Evolutionary conservation across 179 eudicot species (phyloP).

Genomic region (Patellifolia procumbens): DNA sequence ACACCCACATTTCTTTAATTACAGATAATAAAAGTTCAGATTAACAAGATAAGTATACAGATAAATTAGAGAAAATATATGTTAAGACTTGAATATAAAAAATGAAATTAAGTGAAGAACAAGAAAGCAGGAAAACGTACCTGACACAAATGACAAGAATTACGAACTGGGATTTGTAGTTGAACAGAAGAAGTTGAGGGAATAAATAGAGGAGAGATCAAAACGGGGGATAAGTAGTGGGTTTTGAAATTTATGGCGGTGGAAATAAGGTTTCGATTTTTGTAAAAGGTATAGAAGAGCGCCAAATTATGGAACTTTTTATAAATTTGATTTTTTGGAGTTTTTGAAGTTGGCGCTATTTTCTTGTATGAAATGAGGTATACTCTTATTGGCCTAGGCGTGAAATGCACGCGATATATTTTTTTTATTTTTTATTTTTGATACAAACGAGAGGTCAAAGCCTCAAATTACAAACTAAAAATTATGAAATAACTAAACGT

Average conservation of each 20-base stretch:
- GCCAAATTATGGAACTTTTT: background rate
- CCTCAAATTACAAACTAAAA: too few relatives aligned
- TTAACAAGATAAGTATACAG: background rate
- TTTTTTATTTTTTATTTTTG: too few relatives aligned
- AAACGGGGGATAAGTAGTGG: slow-evolving; percentile 1
- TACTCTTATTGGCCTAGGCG: too few relatives aligned
- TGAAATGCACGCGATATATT: too few relatives aligned
- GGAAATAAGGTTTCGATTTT: background rate
- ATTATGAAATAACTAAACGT: too few relatives aligned
- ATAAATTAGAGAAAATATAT: background rate
- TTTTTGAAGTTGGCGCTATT: background rate
- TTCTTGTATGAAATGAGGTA: too few relatives aligned
- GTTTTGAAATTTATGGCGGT: slow-evolving; percentile 27
- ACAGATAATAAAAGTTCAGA: background rate
- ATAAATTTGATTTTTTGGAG: background rate
- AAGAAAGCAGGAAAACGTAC: background rate
- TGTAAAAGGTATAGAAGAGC: background rate
- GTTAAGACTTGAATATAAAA: background rate
- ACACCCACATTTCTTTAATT: background rate
- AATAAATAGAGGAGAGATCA: slow-evolving; percentile 13
- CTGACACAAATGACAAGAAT: background rate
- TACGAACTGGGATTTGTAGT: background rate
- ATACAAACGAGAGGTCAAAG: too few relatives aligned
- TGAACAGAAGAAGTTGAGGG: background rate
- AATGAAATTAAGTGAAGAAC: background rate